Conservation (phyloP, 2,329 filamentous ascomycete genomes). For the Cryoendolithus antarcticus region DNA sequence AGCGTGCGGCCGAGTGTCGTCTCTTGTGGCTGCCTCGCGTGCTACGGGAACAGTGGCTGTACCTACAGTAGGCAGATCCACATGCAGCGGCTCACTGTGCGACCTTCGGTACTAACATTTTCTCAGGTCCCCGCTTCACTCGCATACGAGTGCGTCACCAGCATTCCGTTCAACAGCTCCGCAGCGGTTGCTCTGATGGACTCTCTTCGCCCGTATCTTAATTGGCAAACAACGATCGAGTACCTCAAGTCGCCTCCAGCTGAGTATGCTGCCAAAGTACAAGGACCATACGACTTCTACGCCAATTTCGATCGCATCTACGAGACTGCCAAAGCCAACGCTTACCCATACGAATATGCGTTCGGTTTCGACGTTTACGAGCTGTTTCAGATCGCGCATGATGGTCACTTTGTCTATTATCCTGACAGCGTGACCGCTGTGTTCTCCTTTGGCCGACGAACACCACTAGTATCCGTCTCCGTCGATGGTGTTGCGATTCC, state of each 20-base stretch:
- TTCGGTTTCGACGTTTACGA: slow-evolving; percentile 41
- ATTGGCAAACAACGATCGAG: slow-evolving; percentile 34
- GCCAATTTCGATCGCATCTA: slow-evolving; percentile 27
- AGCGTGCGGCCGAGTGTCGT: slow-evolving; percentile 17
- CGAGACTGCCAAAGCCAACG: slow-evolving; percentile 23
- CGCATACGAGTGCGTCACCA: slow-evolving; percentile 35
- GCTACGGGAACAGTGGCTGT: slow-evolving; percentile 9
- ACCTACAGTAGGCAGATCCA: no score
- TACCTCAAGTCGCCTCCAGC: slow-evolving; percentile 34
- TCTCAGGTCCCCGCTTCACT: slow-evolving; percentile 32
- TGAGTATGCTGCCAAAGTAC: slow-evolving; percentile 35
- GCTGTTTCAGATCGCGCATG: slow-evolving; percentile 42
- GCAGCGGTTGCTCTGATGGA: slow-evolving; percentile 28
- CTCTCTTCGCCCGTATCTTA: slow-evolving; percentile 32
- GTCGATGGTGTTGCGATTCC: slow-evolving; percentile 47
- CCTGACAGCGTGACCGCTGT: slow-evolving; percentile 41
- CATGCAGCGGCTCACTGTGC: no score
- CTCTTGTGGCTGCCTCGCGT: slow-evolving; percentile 13
- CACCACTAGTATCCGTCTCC: slow-evolving; percentile 48
- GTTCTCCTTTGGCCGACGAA: slow-evolving; percentile 38
- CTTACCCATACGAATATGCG: slow-evolving; percentile 30
- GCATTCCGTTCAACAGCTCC: slow-evolving; percentile 34
- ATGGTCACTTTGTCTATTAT: slow-evolving; percentile 50
- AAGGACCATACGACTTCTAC: slow-evolving; percentile 31
- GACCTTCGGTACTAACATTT: background rate